These are phyloP conservation scores for Ceratobasidium sp. DNA, from an alignment of 1,284 basidiomycete genomes.

Conservation along the genomic window DNA sequence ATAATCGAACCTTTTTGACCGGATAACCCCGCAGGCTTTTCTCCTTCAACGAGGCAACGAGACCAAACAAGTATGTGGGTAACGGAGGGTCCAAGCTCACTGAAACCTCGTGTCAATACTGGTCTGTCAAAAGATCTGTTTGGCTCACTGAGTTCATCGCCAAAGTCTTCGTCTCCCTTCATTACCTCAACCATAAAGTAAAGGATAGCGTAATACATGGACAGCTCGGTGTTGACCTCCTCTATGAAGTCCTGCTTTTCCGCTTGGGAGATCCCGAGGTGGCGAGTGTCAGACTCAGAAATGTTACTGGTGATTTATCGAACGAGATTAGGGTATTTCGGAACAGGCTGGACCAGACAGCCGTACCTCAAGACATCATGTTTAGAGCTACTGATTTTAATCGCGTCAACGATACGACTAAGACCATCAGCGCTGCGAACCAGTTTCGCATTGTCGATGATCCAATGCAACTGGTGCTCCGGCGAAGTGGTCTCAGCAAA, in stretches of 20 bases:
- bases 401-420: constrained; percentile 80
- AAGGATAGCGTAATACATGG: constrained; percentile 88
- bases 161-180: constrained; percentile 89
- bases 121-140: constrained; percentile 36
- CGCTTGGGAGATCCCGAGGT: constrained; percentile 68
- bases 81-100: constrained; percentile 95
- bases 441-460: constrained; percentile 90
- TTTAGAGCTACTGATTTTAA: constrained; percentile 88
- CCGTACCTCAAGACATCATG: constrained; percentile 81
- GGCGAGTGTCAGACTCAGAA: constrained; percentile 69
- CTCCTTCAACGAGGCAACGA: constrained; percentile 88
- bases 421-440: constrained; percentile 86
- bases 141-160: constrained; percentile 89
- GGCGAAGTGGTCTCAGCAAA: constrained; percentile 91
- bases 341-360: constrained; percentile 17
- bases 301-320: constrained; percentile 60
- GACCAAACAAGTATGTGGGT: constrained; percentile 89
- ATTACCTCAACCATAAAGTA: constrained; percentile 94
- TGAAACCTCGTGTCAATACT: constrained; percentile 51
- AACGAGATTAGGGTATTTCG: constrained; percentile 31
- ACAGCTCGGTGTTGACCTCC: constrained; percentile 88
- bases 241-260: constrained; percentile 82
- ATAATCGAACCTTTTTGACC: constrained; percentile 79
- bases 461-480: constrained; percentile 94
- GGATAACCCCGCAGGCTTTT: constrained; percentile 95